Percentiles rank a stretch among this genome's conserved stretches.
Conservation (phyloP, 2,329 filamentous ascomycete species). For the Gremmenia infestans region DNA sequence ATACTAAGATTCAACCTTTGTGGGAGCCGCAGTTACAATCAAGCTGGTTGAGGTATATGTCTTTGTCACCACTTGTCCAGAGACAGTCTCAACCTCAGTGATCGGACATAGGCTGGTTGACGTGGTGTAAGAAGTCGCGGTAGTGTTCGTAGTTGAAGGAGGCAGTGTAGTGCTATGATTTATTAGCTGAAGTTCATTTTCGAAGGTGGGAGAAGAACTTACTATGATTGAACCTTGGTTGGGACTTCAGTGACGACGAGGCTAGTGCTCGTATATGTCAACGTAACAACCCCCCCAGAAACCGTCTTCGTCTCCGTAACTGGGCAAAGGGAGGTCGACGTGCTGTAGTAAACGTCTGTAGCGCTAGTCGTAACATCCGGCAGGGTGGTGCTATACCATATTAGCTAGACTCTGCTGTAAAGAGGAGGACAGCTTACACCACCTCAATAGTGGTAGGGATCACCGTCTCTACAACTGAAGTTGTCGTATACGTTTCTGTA, state of each 20-base stretch:
- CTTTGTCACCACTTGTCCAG: too few relatives aligned
- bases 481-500: conserved; percentile 39
- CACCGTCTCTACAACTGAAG: conserved; percentile 3
- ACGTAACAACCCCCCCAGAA: conserved; percentile 36
- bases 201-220: not conserved
- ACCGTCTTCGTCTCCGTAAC: conserved; percentile 44
- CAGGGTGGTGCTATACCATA: conserved; percentile 7
- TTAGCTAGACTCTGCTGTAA: not conserved
- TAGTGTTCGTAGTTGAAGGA: not conserved
- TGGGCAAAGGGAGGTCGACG: conserved; percentile 40
- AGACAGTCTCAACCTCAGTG: not conserved
- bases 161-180: not conserved
- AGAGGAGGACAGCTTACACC: not conserved
- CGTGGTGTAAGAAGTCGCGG: not conserved
- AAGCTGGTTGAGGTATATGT: too few relatives aligned
- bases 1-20: too few relatives aligned
- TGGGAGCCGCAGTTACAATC: too few relatives aligned
- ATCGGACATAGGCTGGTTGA: not conserved
- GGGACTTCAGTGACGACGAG: conserved; percentile 18
- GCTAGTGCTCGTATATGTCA: conserved; percentile 22
- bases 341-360: conserved; percentile 28
- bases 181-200: not conserved
- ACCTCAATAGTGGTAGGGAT: conserved; percentile 13
- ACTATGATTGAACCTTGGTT: conserved; percentile 14
- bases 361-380: conserved; percentile 19